phyloP scores from a whole-genome alignment of 2,329 filamentous ascomycete genomes.

The Chrysoporthe austroafricana region DNA sequence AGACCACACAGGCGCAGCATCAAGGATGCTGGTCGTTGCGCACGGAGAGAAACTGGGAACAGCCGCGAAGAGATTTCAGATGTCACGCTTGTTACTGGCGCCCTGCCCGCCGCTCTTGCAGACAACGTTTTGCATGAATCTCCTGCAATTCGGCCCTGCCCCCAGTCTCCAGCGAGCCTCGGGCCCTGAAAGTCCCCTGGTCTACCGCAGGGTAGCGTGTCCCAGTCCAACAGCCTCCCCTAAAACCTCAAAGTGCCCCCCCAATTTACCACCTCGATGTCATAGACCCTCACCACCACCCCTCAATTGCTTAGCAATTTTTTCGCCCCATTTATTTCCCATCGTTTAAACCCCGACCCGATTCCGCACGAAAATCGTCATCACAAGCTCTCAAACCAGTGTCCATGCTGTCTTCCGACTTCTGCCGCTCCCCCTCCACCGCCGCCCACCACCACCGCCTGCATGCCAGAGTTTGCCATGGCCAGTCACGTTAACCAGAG shows the following conservation, averaged over 20 bases:
- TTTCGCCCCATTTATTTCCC: conserved; percentile 24
- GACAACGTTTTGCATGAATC: conserved; percentile 25
- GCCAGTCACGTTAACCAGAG: conserved; percentile 54
- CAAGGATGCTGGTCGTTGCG: conserved; percentile 20
- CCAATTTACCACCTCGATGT: conserved; percentile 25
- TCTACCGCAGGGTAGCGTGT: background rate
- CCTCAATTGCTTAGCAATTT: conserved; percentile 30
- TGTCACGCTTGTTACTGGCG: conserved; percentile 17
- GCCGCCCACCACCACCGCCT: conserved; percentile 27
- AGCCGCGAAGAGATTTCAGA: conserved; percentile 15
- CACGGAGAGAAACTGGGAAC: conserved; percentile 12
- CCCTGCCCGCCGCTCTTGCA: conserved; percentile 19
- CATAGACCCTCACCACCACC: conserved; percentile 22
- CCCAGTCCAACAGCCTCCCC: conserved; percentile 21
- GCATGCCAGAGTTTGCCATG: conserved; percentile 34
- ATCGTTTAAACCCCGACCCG: conserved; percentile 29
- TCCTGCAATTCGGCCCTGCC: conserved; percentile 29
- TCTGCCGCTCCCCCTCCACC: conserved; percentile 28
- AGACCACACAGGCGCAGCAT: conserved; percentile 18
- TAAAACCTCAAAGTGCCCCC: conserved; percentile 21
- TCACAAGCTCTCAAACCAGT: conserved; percentile 30
- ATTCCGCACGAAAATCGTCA: conserved; percentile 30
- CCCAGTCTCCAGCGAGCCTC: conserved; percentile 11
- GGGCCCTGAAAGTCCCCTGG: conserved; percentile 22
- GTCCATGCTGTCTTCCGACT: conserved; percentile 30